Evolutionary conservation across 1,284 basidiomycete genomes (phyloP), one percentile per base, ranked within the genome.

Genomic region (Amylostereum areolatum): DNA sequence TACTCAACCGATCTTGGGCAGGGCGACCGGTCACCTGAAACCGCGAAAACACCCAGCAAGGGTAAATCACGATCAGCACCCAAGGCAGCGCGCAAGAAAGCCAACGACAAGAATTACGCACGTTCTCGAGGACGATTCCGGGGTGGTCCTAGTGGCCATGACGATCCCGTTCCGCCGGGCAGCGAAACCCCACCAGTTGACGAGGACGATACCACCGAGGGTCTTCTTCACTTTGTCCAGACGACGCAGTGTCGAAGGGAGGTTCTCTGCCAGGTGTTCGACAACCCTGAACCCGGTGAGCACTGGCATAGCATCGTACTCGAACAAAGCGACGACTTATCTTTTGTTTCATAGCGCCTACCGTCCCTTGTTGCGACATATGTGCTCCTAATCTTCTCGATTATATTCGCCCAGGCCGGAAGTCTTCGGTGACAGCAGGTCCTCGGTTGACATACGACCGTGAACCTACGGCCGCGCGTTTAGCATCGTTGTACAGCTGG

Each of bases 221-320:
- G 55, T 0, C 29, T 58, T 0, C 46, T 47, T 2, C n/a, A 50
- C 4, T 58, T 60, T 43, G 52, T 55, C 0, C 58, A 59, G 40
- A 46, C 46, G 9, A 52, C 48, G 1, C 18, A 25, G 5, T 60
- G 58, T 35, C 55, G 55, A 1, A 40, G 58, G 0, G 6, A 32
- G 11, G 43, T 57, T 4, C 54, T 56, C 43, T 30, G 30, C 2
- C 11, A 33, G 2, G 54, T 51, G 1, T 60, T 57, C 11, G 52
- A 57, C 6, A 54, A 48, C 27, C 37, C 30, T 8, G 1, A 12
- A 6, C 3, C 30, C 18, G 40, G 55, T 59, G 42, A 36, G 50
- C 51, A n/a, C n/a, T n/a, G n/a, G n/a, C n/a, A n/a, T n/a, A n/a
- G n/a, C n/a, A n/a, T n/a, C n/a, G n/a, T n/a, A n/a, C n/a, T n/a